Conservation (phyloP, 176 grass and related monocot species). For the Dactylis glomerata region DNA sequence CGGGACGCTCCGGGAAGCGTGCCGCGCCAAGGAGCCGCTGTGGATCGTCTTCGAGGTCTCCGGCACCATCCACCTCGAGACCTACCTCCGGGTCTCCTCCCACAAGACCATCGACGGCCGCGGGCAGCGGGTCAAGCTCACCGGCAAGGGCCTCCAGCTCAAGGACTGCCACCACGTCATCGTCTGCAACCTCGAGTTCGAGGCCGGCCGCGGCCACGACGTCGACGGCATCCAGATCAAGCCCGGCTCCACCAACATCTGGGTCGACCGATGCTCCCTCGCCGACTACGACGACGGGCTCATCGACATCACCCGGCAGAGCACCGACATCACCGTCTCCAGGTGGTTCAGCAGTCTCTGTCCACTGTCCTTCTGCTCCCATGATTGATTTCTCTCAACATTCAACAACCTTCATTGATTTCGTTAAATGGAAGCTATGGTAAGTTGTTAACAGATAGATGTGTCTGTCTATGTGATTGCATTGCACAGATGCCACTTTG, state of each 20-base stretch:
- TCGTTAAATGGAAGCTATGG: neutral
- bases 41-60: slow-evolving; percentile 80
- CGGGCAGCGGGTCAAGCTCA: slow-evolving; percentile 52
- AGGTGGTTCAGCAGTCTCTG: neutral
- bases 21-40: slow-evolving; percentile 46
- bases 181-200: slow-evolving; percentile 70
- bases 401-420: neutral
- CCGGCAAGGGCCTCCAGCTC: slow-evolving; percentile 72
- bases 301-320: slow-evolving; percentile 75
- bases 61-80: slow-evolving; percentile 52
- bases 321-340: slow-evolving; percentile 80
- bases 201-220: slow-evolving; percentile 67
- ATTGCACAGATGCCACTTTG: slow-evolving; percentile 40
- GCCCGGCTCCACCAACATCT: slow-evolving; percentile 55
- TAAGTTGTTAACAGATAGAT: neutral
- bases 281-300: slow-evolving; percentile 76
- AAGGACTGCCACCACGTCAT: slow-evolving; percentile 70
- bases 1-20: slow-evolving; percentile 65
- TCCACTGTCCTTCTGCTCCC: neutral
- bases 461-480: neutral
- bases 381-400: neutral
- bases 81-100: slow-evolving; percentile 67
- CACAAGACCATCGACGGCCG: slow-evolving; percentile 84
- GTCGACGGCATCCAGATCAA: slow-evolving; percentile 84
- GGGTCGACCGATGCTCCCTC: slow-evolving; percentile 75